These are phyloP conservation scores for Fusarium buxicola DNA, from an alignment of 2,329 filamentous ascomycete genomes.

Conservation along the genomic window DNA sequence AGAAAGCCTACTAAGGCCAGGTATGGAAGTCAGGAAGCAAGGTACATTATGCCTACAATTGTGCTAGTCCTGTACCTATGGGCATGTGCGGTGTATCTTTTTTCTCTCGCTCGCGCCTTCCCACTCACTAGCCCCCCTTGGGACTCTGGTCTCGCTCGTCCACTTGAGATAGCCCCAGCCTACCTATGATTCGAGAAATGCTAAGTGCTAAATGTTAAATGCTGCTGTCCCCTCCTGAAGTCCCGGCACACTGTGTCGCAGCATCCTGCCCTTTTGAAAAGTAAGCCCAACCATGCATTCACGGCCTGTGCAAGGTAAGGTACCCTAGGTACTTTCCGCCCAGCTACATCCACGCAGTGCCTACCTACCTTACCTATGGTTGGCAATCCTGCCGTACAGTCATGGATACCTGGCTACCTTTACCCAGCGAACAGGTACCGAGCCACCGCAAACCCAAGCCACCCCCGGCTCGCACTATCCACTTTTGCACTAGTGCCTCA, in stretches of 20 bases:
- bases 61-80: conserved; percentile 15
- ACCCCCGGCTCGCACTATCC: conserved; percentile 20
- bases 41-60: conserved; percentile 20
- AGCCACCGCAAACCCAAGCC: conserved; percentile 28
- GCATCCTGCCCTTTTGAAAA: not conserved
- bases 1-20: conserved; percentile 35
- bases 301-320: not conserved
- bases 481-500: conserved; percentile 29
- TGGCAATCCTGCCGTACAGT: conserved; percentile 17
- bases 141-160: conserved; percentile 15
- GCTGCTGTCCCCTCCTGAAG: not conserved
- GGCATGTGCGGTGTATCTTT: conserved; percentile 27
- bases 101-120: not conserved
- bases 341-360: not conserved
- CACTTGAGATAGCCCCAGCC: conserved; percentile 24
- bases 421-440: conserved; percentile 36
- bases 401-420: conserved; percentile 24
- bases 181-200: not conserved
- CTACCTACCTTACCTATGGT: not conserved
- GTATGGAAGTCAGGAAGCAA: conserved; percentile 28
- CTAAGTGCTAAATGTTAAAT: not conserved
- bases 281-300: conserved; percentile 4
- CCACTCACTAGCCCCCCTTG: conserved; percentile 10
- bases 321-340: not conserved
- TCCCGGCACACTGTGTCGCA: not conserved